Percentiles rank a stretch among this genome's conserved stretches.
These are phyloP conservation scores for Naganishia randhawae DNA, from an alignment of 768 basidiomycete genomes.

Conservation along the genomic window DNA sequence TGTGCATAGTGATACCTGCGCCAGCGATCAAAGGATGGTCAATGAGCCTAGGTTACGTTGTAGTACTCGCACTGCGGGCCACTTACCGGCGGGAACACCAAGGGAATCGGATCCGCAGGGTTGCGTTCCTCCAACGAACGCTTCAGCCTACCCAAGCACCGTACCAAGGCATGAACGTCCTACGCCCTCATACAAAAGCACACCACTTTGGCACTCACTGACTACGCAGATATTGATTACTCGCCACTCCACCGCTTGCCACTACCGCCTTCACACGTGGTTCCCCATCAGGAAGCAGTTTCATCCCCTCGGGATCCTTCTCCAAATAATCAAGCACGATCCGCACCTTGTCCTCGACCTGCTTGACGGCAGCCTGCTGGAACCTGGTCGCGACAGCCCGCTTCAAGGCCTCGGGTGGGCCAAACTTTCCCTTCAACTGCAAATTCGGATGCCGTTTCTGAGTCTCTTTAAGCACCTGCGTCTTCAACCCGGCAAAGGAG, in stretches of 20 bases:
- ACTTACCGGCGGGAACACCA: constrained; percentile 67
- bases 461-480: constrained; percentile 63
- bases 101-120: constrained; percentile 48
- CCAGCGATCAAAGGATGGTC: background rate
- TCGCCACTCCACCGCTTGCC: constrained; percentile 89
- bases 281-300: constrained; percentile 34
- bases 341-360: constrained; percentile 70
- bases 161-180: background rate
- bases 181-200: too few relatives aligned
- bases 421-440: constrained; percentile 5
- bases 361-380: constrained; percentile 59
- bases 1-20: constrained; percentile 60
- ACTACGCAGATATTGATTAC: constrained; percentile 67
- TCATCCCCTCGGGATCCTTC: constrained; percentile 33
- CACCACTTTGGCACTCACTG: constrained; percentile 55
- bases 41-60: constrained; percentile 28
- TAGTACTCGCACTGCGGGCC: background rate
- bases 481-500: constrained; percentile 75
- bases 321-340: constrained; percentile 57
- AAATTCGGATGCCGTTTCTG: constrained; percentile 53
- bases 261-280: constrained; percentile 55
- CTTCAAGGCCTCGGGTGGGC: constrained; percentile 24
- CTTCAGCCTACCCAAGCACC: constrained; percentile 35
- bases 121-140: constrained; percentile 33
- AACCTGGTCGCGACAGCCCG: constrained; percentile 30